Evolutionary conservation across 2,329 filamentous ascomycete genomes (phyloP).

Genomic region (Pestalotiopsis sp.): DNA sequence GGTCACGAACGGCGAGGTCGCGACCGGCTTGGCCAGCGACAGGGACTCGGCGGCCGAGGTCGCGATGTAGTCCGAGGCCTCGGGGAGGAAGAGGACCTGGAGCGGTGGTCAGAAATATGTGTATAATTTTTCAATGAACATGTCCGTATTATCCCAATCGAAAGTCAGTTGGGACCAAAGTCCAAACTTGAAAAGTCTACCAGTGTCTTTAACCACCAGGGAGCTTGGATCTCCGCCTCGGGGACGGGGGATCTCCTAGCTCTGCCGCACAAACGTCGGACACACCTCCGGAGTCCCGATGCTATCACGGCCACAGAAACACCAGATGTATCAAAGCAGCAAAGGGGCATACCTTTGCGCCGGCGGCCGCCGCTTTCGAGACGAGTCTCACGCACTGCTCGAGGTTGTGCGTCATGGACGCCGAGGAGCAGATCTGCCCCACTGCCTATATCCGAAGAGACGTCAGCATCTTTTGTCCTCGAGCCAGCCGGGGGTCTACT

Average conservation of each 20-base stretch:
- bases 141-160: neutral
- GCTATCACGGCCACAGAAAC: neutral
- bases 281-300: neutral
- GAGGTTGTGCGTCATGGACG: slow-evolving; percentile 76
- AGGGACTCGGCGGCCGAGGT: slow-evolving; percentile 66
- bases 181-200: no score
- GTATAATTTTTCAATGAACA: neutral
- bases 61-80: slow-evolving; percentile 88
- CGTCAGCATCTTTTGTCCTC: neutral
- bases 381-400: slow-evolving; percentile 73
- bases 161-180: no score
- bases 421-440: slow-evolving; percentile 86
- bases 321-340: neutral
- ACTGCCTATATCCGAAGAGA: slow-evolving; percentile 60
- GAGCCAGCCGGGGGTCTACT: neutral
- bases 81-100: slow-evolving; percentile 83
- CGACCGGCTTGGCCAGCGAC: slow-evolving; percentile 66
- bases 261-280: neutral
- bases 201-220: no score
- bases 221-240: no score
- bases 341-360: slow-evolving; percentile 65
- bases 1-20: slow-evolving; percentile 69
- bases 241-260: neutral
- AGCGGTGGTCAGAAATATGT: neutral
- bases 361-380: slow-evolving; percentile 69